Percentiles rank a stretch among this genome's conserved stretches.
Evolutionary conservation across 2,329 filamentous ascomycete genomes (phyloP).

Genomic region (Arthrobotrys megalospora): DNA sequence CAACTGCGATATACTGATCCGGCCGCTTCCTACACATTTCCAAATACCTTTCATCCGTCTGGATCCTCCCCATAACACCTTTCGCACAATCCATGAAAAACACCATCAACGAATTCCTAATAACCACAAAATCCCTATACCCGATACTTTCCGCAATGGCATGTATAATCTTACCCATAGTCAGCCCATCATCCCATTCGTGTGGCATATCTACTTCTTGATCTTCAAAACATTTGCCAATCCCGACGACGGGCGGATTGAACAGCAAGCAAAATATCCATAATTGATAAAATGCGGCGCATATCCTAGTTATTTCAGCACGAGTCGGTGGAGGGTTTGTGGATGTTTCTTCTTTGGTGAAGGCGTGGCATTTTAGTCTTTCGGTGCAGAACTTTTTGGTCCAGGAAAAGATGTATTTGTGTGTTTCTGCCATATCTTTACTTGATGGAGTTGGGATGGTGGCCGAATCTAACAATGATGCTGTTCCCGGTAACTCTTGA

Average conservation of each 20-base stretch:
- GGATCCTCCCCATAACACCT: neutral
- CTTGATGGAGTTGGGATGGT: neutral
- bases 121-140: conserved; percentile 1
- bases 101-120: neutral
- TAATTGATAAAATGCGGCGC: conserved; percentile 31
- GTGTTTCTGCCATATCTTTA: conserved; percentile 4
- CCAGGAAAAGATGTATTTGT: conserved; percentile 16
- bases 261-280: conserved; percentile 18
- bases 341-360: neutral
- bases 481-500: neutral
- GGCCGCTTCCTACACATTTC: neutral
- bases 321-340: conserved; percentile 14
- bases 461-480: neutral
- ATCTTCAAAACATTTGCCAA: neutral
- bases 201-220: neutral
- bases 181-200: neutral
- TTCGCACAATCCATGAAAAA: neutral
- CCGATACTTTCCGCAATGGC: neutral
- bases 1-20: neutral
- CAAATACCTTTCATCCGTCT: neutral
- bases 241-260: too few relatives aligned
- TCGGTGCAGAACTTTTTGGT: neutral
- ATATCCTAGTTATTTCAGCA: conserved; percentile 8
- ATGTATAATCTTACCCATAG: neutral
- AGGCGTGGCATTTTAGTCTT: neutral